Conservation (phyloP, 129 eudicot genomes). For the Sambucus nigra region DNA sequence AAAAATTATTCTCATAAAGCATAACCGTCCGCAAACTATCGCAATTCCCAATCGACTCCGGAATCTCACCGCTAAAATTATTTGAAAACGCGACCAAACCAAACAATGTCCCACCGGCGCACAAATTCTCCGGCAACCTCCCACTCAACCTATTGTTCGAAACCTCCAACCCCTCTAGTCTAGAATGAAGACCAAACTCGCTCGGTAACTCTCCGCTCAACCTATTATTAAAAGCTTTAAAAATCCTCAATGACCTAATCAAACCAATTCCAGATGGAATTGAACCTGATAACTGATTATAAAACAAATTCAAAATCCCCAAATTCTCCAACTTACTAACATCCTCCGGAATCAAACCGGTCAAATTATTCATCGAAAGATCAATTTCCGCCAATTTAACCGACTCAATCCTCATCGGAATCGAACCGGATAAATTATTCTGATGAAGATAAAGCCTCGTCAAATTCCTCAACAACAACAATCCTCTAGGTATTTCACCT, state of each 20-base stretch:
- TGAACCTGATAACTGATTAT: constrained; percentile 41
- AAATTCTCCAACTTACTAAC: constrained; percentile 41
- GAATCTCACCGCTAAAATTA: constrained; percentile 61
- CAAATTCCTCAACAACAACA: constrained; percentile 61
- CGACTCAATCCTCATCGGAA: constrained; percentile 51
- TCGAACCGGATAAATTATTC: constrained; percentile 45
- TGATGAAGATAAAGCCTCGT: constrained; percentile 31
- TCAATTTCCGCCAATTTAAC: constrained; percentile 41
- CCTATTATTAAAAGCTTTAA: constrained; percentile 40
- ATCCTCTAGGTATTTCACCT: constrained; percentile 56
- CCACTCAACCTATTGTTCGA: constrained; percentile 62
- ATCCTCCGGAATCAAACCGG: constrained; percentile 53
- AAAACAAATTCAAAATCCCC: constrained; percentile 39
- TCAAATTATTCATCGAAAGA: constrained; percentile 46
- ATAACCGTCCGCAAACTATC: constrained; percentile 31
- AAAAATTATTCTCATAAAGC: constrained; percentile 47
- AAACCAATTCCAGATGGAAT: constrained; percentile 43
- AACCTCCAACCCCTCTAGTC: constrained; percentile 65
- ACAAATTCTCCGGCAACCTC: constrained; percentile 58
- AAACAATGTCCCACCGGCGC: constrained; percentile 37
- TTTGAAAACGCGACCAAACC: constrained; percentile 67
- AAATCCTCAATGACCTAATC: constrained; percentile 26
- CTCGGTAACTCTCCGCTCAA: constrained; percentile 55
- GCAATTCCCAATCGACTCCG: constrained; percentile 52
- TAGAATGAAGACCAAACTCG: constrained; percentile 60